Percentiles rank a stretch among this genome's conserved stretches.
phyloP scores from a whole-genome alignment of 2,329 filamentous ascomycete species.

The Xylariomycetidae sp. region DNA sequence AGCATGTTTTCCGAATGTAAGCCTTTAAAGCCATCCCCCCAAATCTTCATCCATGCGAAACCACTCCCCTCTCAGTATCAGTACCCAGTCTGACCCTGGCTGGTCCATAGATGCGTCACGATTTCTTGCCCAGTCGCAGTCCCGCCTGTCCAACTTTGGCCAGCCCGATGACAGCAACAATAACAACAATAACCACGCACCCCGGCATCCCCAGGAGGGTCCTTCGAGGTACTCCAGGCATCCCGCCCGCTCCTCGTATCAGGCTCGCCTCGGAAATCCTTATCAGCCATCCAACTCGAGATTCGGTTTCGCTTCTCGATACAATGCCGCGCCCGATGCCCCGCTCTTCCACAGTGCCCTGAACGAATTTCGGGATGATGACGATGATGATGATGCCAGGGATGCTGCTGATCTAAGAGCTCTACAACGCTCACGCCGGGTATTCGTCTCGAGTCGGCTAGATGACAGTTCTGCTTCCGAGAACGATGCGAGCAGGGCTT shows the following conservation, averaged over 20 bases:
- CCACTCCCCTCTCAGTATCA: background rate
- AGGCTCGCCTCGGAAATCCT: constrained; percentile 56
- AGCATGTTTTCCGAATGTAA: constrained; percentile 86
- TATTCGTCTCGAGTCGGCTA: constrained; percentile 78
- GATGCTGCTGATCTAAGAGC: constrained; percentile 95
- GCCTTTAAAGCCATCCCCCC: constrained; percentile 31
- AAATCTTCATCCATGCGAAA: too few relatives aligned
- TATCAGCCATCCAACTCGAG: constrained; percentile 72
- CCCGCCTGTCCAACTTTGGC: constrained; percentile 71
- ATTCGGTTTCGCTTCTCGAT: constrained; percentile 77
- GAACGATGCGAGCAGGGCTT: constrained; percentile 58
- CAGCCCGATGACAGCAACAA: constrained; percentile 48
- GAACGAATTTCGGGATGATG: constrained; percentile 87
- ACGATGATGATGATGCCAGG: constrained; percentile 88
- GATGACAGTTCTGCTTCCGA: constrained; percentile 84
- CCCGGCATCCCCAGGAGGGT: constrained; percentile 27
- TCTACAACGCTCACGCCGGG: constrained; percentile 80
- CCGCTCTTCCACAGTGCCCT: constrained; percentile 92
- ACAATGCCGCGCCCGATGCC: constrained; percentile 68
- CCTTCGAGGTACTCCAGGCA: constrained; percentile 24
- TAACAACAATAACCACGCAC: constrained; percentile 32
- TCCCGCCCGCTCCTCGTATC: constrained; percentile 25
- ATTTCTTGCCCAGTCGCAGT: constrained; percentile 95
- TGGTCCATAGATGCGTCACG: constrained; percentile 75
- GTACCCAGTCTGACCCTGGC: background rate